Base-by-base conservation (phyloP, 805 yeast genomes). In the Metschnikowia proteae region DNA sequence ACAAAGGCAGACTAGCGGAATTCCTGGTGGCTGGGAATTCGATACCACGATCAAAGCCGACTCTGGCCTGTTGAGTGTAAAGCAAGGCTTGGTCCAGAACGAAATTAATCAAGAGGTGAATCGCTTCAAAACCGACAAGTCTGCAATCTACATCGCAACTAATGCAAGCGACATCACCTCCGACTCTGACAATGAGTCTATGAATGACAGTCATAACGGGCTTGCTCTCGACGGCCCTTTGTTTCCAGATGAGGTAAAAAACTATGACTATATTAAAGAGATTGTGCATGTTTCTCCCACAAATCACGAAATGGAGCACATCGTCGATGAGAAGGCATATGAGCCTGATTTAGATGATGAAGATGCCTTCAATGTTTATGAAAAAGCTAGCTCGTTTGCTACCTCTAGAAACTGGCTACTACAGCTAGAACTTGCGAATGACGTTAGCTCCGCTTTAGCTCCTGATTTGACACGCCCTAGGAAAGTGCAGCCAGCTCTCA, bases 251-350 rank as follows among this genome's bases (percentile, higher is more conserved):
- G 53, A 52, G 33, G 47, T 29, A 6, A 45, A 49, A 11, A 63
- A 67, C 46, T 61, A 60, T 37, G 70, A 68, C 34, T 70, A 72
- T 48, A 63, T 71, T 46, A 65, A 64, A 43, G 69, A 65, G 35
- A 54, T 71, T 35, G 66, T 69, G 8, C 63, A 62, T 35, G 60
- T 59, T 3, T 54, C 68, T 7, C 75, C 76, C 0, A 53, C 59
- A n/a, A 59, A 62, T 34, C 47, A 37, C 29, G 60, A 60, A 54
- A 61, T 63, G 56, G 55, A 59, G 45, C 77, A 74, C 2, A 61
- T 81, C 22, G 73, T 84, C 5, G 72, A 76, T 43, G 87, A 83
- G 54, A 84, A 81, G 57, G 85, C 81, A 3, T 86, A 79, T 60
- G 94, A 86, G 62, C 92, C 92, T 0, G 80, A 81, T 75, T 62